These are phyloP conservation scores for Globisporangium rhizosaccharum DNA, from an alignment of 352 stramenopile species.

Conservation along the genomic window DNA sequence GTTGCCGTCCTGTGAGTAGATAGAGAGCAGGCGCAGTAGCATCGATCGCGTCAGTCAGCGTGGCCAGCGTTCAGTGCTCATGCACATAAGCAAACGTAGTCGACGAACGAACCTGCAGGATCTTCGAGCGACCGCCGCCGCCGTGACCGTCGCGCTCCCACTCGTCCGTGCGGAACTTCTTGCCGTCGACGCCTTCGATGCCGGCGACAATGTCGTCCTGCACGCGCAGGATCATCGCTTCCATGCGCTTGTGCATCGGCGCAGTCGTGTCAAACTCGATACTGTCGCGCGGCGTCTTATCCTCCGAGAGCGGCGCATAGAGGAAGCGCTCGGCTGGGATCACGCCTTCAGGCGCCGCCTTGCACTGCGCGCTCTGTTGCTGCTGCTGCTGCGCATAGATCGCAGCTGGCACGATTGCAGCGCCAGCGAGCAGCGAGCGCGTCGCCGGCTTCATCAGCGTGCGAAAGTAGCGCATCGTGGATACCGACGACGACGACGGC, in stretches of 20 bases:
- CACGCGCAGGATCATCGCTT: constrained; percentile 73
- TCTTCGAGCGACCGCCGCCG: constrained; percentile 91
- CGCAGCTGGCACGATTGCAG: constrained; percentile 19
- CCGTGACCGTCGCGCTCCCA: constrained; percentile 94
- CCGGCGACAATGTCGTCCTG: constrained; percentile 84
- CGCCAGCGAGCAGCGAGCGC: constrained; percentile 25
- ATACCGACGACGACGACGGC: not conserved
- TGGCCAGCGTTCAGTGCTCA: not conserved
- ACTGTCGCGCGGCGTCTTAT: constrained; percentile 51
- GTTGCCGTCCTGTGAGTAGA: constrained; percentile 75
- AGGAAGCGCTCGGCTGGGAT: constrained; percentile 55
- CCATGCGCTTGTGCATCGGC: constrained; percentile 72
- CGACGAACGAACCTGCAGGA: constrained; percentile 61
- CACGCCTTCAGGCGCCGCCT: constrained; percentile 17
- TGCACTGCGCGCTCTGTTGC: constrained; percentile 23
- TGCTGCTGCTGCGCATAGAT: constrained; percentile 18
- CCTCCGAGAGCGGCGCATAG: constrained; percentile 54
- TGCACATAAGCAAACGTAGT: not conserved
- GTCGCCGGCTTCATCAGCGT: constrained; percentile 13
- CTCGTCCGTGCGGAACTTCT: constrained; percentile 93
- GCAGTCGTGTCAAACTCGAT: constrained; percentile 73
- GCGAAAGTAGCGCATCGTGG: constrained; percentile 13
- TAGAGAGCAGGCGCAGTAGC: too few relatives aligned
- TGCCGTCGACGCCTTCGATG: constrained; percentile 91
- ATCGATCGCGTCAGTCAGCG: too few relatives aligned